These are phyloP conservation scores for Amanita muscaria DNA, from an alignment of 768 basidiomycete genomes.

Conservation along the genomic window DNA sequence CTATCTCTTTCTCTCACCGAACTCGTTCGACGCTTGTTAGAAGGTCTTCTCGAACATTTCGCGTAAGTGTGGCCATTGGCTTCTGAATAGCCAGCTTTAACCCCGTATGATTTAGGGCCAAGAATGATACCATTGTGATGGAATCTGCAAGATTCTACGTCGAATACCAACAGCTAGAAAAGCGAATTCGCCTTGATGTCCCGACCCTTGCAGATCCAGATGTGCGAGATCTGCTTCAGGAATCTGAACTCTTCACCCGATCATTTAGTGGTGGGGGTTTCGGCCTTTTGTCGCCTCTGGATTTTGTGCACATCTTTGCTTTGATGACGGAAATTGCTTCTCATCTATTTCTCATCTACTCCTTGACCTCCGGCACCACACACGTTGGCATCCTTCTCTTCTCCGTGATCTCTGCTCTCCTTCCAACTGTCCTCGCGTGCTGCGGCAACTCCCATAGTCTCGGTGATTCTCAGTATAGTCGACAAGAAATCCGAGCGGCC, in stretches of 20 bases:
- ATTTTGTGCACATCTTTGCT: constrained; percentile 67
- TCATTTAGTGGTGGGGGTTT: constrained; percentile 75
- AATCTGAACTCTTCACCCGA: constrained; percentile 77
- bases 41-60: constrained; percentile 59
- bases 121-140: constrained; percentile 67
- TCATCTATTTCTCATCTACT: constrained; percentile 58
- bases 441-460: constrained; percentile 32
- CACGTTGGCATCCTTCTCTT: constrained; percentile 51
- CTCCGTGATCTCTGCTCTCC: constrained; percentile 49
- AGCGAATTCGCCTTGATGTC: constrained; percentile 67
- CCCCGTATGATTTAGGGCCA: constrained; percentile 32
- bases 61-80: constrained; percentile 45
- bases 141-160: constrained; percentile 66
- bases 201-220: constrained; percentile 69
- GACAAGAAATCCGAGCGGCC: constrained; percentile 52
- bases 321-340: constrained; percentile 64
- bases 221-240: constrained; percentile 72
- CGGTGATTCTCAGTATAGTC: constrained; percentile 36
- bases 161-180: constrained; percentile 72
- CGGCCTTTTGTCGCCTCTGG: constrained; percentile 72
- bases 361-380: constrained; percentile 48
- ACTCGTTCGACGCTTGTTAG: constrained; percentile 51
- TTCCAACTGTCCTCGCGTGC: constrained; percentile 53
- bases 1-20: constrained; percentile 52
- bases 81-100: constrained; percentile 9